Evolutionary conservation across 2,329 filamentous ascomycete species (phyloP).

Genomic region (Cladosporium sp.): DNA sequence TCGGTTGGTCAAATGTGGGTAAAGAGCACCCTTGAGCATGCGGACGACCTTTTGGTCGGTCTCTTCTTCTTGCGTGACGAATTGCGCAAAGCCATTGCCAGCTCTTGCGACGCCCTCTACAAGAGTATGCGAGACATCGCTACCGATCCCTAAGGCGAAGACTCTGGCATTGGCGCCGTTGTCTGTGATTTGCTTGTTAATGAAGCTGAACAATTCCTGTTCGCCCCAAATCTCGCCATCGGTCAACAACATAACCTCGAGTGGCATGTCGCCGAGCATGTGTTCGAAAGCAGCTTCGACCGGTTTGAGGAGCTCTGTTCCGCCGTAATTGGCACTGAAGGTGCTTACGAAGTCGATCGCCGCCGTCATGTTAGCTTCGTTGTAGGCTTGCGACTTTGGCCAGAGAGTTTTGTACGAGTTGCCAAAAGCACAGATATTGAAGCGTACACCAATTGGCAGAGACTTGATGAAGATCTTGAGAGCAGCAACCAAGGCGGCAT

Average conservation of each 20-base stretch:
- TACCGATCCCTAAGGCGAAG: slow-evolving; percentile 56
- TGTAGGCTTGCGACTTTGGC: slow-evolving; percentile 45
- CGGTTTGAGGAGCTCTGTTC: slow-evolving; percentile 50
- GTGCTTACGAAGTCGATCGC: slow-evolving; percentile 41
- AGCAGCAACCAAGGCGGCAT: slow-evolving; percentile 51
- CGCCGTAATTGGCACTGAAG: slow-evolving; percentile 48
- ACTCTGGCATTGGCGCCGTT: slow-evolving; percentile 48
- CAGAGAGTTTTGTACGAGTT: slow-evolving; percentile 44
- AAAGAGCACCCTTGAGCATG: slow-evolving; percentile 69
- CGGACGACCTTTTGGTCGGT: slow-evolving; percentile 66
- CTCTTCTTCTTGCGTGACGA: slow-evolving; percentile 59
- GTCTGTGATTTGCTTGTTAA: slow-evolving; percentile 41
- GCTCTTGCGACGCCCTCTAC: slow-evolving; percentile 57
- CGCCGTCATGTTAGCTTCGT: slow-evolving; percentile 40
- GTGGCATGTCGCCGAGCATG: slow-evolving; percentile 42
- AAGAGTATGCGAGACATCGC: slow-evolving; percentile 51
- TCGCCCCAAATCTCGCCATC: slow-evolving; percentile 55
- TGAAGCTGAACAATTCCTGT: slow-evolving; percentile 43
- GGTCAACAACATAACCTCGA: slow-evolving; percentile 54
- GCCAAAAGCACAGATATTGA: slow-evolving; percentile 70
- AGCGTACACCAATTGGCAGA: slow-evolving; percentile 59
- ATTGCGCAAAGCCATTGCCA: slow-evolving; percentile 58
- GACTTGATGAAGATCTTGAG: slow-evolving; percentile 63
- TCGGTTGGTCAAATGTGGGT: slow-evolving; percentile 63
- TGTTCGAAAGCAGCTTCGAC: slow-evolving; percentile 45